Base-by-base conservation (phyloP, 2,329 filamentous ascomycete species). In the Aspergillus sp. region DNA sequence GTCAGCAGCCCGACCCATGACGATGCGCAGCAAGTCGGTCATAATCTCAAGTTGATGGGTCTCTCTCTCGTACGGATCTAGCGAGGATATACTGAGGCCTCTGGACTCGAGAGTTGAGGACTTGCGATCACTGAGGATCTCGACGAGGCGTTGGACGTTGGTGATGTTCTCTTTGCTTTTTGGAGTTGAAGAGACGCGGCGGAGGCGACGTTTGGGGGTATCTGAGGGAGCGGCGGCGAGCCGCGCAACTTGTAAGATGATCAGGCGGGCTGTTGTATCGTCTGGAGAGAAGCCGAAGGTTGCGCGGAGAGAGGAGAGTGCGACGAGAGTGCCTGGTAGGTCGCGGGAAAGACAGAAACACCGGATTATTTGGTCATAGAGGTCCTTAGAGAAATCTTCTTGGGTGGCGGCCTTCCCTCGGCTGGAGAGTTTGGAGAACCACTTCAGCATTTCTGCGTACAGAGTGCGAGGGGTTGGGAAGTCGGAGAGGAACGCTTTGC, bases 351-450 rank as follows among this genome's bases (percentile, higher is more conserved):
- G 68, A 58, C 79, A 81, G 66, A 84, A 82, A 62, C 77, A 79
- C 33, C 79, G 74, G 27, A 83, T 75, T 47, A 84, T 80, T 56
- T 79, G 75, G 60, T 83, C 75, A 59, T 84, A 84, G 3, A 84
- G 64, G 5, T 80, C 78, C 56, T 73, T 74, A 21, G 79, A 77
- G 57, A 83, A 76, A 40, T 76, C 73, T 24, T 71, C 66, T 17
- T 69, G 65, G 12, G 68, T 67, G 3, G 53, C 62, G 44, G 72
- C 66, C 52, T 69, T 65, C 21, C 56, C 57, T 51, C 70, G 70
- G 1, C 63, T 58, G 9, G 72, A 64, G 21, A 79, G 66, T 12
- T 63, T 63, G 8, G 68, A 64, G 51, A 74, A 72, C 76, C 80
- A 80, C n/a, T 68, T 68, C 57, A 79, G 74, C 80, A 84, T 83